Base-by-base conservation (phyloP, 768 basidiomycete genomes). In the Termitomyces sp. region DNA sequence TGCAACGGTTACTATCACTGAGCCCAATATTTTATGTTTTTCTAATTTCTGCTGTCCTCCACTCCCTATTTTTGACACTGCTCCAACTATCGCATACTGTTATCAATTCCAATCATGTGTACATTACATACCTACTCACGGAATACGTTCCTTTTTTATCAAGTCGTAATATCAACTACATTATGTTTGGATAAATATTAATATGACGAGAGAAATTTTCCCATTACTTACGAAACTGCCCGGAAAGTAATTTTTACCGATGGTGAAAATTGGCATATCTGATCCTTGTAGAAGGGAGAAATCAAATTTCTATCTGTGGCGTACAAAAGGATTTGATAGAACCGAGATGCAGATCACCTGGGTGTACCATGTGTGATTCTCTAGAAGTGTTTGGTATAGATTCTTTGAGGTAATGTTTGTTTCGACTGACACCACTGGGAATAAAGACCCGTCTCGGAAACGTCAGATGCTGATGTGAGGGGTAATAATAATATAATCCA, bases 1-100 rank as follows among this genome's bases (percentile, higher is more conserved):
- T 79, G 75, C 58, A 73, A 68, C 44, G 69, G 65, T 24, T 64
- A 65, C 37, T 76, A 73, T 64, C 74, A 73, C 65, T 74, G 57
- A 73, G 26, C 8, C 12, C 26, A 33, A 10, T 41, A 37, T 51
- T 31, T 28, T 45, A 36, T 26, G 26, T 53, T 44, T 24, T 28
- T 4, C 8, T 33, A 18, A 56, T 51, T 5, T 31, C 16, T 44
- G 2, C 28, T 28, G 12, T 22, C 9, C 7, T 7, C 16, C 9
- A 22, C 20, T 47, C 12, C 28, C 29, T 46, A 39, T 29, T 45
- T 45, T 51, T 37, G n/a, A 48, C 28, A 49, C 20, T 18, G 22
- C 33, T 57, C 22, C 33, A 15, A 46, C 34, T 33, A 36, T 44
- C 33, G 34, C 41, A 57, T 48, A 48, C 34, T 37, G 47, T 22